A percentile compares a stretch with the other conserved stretches of the same genome.
phyloP scores from a whole-genome alignment of 2,329 filamentous ascomycete species.

The Alternaria metachromatica region DNA sequence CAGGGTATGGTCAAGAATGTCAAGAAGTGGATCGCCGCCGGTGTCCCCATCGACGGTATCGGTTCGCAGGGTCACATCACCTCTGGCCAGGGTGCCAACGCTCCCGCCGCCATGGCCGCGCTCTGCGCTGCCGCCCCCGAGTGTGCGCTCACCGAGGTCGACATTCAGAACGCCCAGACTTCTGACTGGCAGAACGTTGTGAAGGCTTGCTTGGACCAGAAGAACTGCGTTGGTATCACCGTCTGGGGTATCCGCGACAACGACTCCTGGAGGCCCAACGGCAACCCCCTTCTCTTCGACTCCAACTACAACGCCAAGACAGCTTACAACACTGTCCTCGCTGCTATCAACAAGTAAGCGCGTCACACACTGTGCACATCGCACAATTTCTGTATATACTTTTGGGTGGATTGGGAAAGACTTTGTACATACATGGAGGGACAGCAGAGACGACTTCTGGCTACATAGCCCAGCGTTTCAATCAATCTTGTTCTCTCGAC shows the following conservation, averaged over 20 bases:
- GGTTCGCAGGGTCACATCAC: conserved; percentile 56
- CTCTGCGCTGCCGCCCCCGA: conserved; percentile 64
- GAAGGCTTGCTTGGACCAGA: conserved; percentile 66
- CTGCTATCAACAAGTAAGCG: conserved; percentile 26
- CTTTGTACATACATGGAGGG: conserved; percentile 11
- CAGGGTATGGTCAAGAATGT: conserved; percentile 65
- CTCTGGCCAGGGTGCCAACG: conserved; percentile 56
- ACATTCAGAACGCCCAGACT: conserved; percentile 66
- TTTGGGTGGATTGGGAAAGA: neutral
- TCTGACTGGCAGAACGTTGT: conserved; percentile 64
- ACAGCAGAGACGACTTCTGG: neutral
- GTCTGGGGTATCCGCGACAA: conserved; percentile 63
- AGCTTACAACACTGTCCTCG: conserved; percentile 45
- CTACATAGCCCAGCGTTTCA: neutral
- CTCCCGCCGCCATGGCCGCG: conserved; percentile 57
- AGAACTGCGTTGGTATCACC: conserved; percentile 71
- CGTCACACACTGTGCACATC: neutral
- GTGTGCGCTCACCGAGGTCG: conserved; percentile 72
- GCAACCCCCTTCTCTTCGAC: conserved; percentile 56
- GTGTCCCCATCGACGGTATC: conserved; percentile 71
- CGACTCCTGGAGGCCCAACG: conserved; percentile 55
- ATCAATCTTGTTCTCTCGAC: conserved; percentile 11
- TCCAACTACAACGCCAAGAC: conserved; percentile 53
- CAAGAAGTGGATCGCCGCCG: conserved; percentile 68
- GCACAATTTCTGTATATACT: conserved; percentile 2